Base-by-base conservation (phyloP, 768 basidiomycete genomes). In the Lyophyllum atratum region DNA sequence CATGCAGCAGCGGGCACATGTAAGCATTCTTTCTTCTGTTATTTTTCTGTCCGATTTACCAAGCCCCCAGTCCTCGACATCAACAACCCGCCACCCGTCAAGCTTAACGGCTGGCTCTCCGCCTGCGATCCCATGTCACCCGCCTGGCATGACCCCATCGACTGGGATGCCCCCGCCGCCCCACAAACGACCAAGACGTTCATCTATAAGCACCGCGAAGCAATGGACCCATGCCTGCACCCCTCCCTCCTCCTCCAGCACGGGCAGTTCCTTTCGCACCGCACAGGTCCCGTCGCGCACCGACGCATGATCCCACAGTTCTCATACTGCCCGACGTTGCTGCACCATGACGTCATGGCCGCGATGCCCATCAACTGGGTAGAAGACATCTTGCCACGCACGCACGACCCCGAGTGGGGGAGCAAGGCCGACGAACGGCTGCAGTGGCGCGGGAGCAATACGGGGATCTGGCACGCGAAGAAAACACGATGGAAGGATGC, bases 381-480 rank as follows among this genome's bases (percentile, higher is more conserved):
- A 0, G 67, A 65, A 6, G 75, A 75, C 3, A 59, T 71, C 10
- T 50, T 64, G 2, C 68, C 73, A 4, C 61, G 71, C 22, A 58
- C 60, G 6, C 74, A 83, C 58, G 81, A 87, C 64, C 76, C 83
- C 4, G 75, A 75, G 0, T 92, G 89, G 86, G 78, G 81, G 1
- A 73, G 79, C 49, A 88, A 85, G 70, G 55, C 65, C 1, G 80
- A 87, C 61, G 80, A 83, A 54, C 65, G 80, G 28, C 55, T 91
- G 45, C 76, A 83, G 50, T 92, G 90, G 90, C 73, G 90, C 22
- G 90, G 90, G 3, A 81, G 82, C 26, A 90, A 85, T 25, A 91
- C 89, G 4, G 89, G 90, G 24, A 86, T 84, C 1, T 76, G 70
- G 67, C 80, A 80, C 51, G 68, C 67, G 2, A 57, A 63, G 2